These are phyloP conservation scores for Ostreobium quekettii DNA, from an alignment of 139 green algal species.

Conservation along the genomic window DNA sequence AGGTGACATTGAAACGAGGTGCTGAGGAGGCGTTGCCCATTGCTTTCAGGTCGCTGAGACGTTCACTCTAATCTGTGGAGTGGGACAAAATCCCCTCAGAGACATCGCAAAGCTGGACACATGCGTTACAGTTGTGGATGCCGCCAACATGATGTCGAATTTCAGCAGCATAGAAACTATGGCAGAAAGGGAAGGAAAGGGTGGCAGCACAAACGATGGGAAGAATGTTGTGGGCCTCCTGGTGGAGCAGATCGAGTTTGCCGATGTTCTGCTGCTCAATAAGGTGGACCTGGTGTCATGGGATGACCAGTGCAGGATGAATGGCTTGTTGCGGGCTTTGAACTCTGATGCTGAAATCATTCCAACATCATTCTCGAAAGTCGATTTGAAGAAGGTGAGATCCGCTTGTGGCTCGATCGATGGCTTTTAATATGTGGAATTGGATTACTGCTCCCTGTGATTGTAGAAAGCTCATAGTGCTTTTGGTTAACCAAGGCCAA, in stretches of 20 bases:
- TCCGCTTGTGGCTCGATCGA: no score
- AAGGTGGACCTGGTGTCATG: constrained; percentile 38
- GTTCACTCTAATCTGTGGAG: no score
- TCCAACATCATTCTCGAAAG: constrained; percentile 18
- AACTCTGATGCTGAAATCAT: constrained; percentile 50
- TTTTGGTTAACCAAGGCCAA: no score
- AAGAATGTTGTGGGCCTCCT: constrained; percentile 61
- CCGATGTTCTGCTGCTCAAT: constrained; percentile 75
- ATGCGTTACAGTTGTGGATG: constrained; percentile 65
- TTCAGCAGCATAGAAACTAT: constrained; percentile 34
- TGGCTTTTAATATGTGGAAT: no score
- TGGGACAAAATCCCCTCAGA: no score
- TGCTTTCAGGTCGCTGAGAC: no score
- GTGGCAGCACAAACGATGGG: no score
- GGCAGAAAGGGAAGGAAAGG: no score
- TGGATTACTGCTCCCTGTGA: no score
- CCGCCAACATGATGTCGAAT: constrained; percentile 37
- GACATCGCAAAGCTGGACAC: constrained; percentile 51
- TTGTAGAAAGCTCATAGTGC: no score
- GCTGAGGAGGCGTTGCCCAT: no score
- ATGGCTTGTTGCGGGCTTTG: constrained; percentile 33
- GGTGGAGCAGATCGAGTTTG: constrained; percentile 70
- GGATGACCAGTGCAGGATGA: constrained; percentile 8
- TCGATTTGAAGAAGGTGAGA: constrained; percentile 35
- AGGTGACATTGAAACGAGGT: no score